Evolutionary conservation across 2,329 filamentous ascomycete genomes (phyloP).

Genomic region (Epicoccum nigrum): DNA sequence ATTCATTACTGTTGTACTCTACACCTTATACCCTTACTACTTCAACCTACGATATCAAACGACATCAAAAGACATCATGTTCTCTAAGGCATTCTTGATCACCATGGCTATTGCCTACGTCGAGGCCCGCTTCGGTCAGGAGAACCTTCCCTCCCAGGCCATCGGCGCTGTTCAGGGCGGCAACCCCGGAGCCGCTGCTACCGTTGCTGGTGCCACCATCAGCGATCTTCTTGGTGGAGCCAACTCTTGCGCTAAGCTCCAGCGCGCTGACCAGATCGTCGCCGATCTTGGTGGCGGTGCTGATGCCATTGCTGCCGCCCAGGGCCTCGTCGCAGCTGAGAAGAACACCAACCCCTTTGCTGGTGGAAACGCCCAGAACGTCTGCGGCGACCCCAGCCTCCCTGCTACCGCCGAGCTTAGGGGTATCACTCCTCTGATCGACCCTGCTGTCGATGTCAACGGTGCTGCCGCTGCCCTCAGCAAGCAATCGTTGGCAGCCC

Average conservation of each 20-base stretch:
- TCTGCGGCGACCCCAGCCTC: conserved; percentile 68
- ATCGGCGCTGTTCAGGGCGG: conserved; percentile 62
- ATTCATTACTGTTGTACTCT: conserved; percentile 19
- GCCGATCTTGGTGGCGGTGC: conserved; percentile 64
- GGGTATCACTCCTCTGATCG: conserved; percentile 71
- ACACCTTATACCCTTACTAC: conserved; percentile 17
- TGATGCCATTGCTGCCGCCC: conserved; percentile 66
- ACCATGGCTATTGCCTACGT: conserved; percentile 43
- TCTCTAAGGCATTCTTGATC: conserved; percentile 42
- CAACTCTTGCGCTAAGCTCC: conserved; percentile 71
- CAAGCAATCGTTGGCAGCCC: conserved; percentile 56
- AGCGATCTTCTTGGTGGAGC: conserved; percentile 68
- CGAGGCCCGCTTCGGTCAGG: conserved; percentile 64
- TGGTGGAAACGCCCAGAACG: conserved; percentile 61
- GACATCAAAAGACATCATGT: conserved; percentile 35
- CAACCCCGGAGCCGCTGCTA: conserved; percentile 64
- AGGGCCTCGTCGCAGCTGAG: conserved; percentile 69
- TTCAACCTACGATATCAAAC: conserved; percentile 26
- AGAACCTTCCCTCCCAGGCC: conserved; percentile 63
- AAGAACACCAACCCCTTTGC: conserved; percentile 76
- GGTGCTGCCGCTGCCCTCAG: conserved; percentile 67
- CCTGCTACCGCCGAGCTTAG: conserved; percentile 66
- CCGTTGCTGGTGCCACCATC: conserved; percentile 67
- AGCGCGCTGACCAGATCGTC: conserved; percentile 69
- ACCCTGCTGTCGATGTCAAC: conserved; percentile 65